phyloP scores from a whole-genome alignment of 148 eudicot genomes.

The Rhododendron kiyosumense region DNA sequence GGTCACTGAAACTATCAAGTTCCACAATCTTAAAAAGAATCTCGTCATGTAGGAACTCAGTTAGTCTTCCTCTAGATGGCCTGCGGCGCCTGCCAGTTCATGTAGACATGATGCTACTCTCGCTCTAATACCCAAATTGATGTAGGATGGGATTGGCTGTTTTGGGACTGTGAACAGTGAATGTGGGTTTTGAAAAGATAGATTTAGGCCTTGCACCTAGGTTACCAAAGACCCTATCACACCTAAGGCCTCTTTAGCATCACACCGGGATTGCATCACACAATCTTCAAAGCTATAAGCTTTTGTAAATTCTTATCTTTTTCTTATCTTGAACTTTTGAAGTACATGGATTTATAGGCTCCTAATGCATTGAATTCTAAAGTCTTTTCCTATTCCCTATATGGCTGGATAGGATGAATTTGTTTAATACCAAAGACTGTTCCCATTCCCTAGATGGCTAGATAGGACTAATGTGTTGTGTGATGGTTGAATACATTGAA shows the following conservation, averaged over 20 bases:
- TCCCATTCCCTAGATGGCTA: background rate
- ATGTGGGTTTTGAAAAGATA: background rate
- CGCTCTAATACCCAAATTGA: too few relatives aligned
- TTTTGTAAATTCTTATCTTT: background rate
- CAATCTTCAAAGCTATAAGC: background rate
- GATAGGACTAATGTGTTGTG: background rate
- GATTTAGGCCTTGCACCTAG: background rate
- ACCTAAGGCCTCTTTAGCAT: too few relatives aligned
- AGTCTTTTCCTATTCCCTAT: background rate
- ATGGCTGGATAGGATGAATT: background rate
- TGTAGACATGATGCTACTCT: too few relatives aligned
- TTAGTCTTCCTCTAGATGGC: too few relatives aligned
- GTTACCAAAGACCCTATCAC: background rate
- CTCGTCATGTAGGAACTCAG: too few relatives aligned
- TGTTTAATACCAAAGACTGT: background rate
- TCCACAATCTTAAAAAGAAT: too few relatives aligned
- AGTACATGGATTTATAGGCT: background rate
- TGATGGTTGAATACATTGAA: background rate
- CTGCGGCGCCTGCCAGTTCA: too few relatives aligned
- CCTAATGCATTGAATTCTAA: background rate
- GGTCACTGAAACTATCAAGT: too few relatives aligned
- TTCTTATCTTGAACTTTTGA: background rate
- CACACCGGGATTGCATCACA: background rate
- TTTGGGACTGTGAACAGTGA: too few relatives aligned
- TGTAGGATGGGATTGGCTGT: background rate